Percentiles rank a stretch among this genome's conserved stretches.
phyloP scores from a whole-genome alignment of 2,329 filamentous ascomycete species.

The Cladosporium sp. region DNA sequence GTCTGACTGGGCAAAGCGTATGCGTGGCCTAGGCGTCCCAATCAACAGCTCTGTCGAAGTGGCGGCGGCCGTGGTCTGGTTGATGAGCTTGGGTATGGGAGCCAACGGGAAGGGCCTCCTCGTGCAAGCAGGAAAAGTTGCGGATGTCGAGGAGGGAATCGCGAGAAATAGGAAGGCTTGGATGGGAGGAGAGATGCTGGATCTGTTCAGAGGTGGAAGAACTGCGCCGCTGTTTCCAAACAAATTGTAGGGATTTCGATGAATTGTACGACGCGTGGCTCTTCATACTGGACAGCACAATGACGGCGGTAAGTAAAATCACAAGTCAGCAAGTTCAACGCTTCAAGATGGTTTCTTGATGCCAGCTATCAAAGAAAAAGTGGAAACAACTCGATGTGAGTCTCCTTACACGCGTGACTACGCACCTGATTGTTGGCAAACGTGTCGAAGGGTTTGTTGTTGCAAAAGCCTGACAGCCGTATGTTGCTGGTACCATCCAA shows the following conservation, averaged over 20 bases:
- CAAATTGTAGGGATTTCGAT: slow-evolving; percentile 26
- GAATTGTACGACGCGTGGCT: neutral
- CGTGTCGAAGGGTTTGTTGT: neutral
- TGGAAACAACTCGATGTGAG: neutral
- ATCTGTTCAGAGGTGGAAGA: slow-evolving; percentile 49
- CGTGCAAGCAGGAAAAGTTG: slow-evolving; percentile 45
- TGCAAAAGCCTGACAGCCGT: neutral
- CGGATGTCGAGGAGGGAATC: slow-evolving; percentile 49
- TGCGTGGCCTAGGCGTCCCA: slow-evolving; percentile 47
- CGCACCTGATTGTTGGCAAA: neutral
- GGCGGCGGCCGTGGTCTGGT: slow-evolving; percentile 46
- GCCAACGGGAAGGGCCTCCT: slow-evolving; percentile 50
- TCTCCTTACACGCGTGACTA: neutral
- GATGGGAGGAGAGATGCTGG: slow-evolving; percentile 55
- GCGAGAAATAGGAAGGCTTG: slow-evolving; percentile 47
- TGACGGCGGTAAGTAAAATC: neutral
- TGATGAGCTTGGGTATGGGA: slow-evolving; percentile 45
- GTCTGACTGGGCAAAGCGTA: slow-evolving; percentile 44
- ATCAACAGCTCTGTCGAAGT: slow-evolving; percentile 50
- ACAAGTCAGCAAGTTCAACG: neutral
- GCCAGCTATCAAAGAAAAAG: neutral
- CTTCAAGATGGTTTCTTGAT: neutral
- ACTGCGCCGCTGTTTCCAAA: slow-evolving; percentile 35
- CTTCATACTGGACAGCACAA: neutral
- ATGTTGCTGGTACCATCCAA: neutral